These are phyloP conservation scores for Nothophoma quercina DNA, from an alignment of 2,329 filamentous ascomycete genomes.

Conservation along the genomic window DNA sequence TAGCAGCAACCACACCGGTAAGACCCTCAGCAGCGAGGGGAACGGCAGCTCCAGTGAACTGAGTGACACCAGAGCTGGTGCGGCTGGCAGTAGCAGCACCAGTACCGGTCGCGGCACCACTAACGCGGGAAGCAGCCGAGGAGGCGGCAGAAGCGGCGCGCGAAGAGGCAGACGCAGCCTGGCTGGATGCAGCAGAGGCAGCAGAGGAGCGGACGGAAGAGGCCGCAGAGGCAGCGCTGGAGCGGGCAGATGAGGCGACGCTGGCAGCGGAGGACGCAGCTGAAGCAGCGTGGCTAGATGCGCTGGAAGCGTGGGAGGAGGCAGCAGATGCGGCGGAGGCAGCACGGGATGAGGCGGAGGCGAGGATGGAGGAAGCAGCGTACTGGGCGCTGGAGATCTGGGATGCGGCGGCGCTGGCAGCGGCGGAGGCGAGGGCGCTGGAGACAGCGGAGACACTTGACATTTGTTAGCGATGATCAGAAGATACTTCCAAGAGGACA, in stretches of 20 bases:
- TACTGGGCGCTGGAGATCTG: not conserved
- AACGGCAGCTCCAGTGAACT: slow-evolving; percentile 15
- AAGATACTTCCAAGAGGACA: too few relatives aligned
- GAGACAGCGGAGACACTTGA: slow-evolving; percentile 1
- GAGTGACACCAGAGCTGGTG: not conserved
- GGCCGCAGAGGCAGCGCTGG: not conserved
- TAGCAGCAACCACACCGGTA: slow-evolving; percentile 12
- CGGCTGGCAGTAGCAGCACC: not conserved
- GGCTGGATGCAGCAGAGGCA: not conserved
- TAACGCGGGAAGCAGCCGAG: not conserved
- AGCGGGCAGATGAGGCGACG: not conserved
- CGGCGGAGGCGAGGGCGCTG: slow-evolving; percentile 1
- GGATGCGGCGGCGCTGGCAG: not conserved
- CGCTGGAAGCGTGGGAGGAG: not conserved
- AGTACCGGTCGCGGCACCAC: not conserved
- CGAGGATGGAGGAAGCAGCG: slow-evolving; percentile 5
- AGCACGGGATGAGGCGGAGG: slow-evolving; percentile 7
- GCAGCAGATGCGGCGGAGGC: slow-evolving; percentile 1
- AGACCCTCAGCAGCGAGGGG: slow-evolving; percentile 4
- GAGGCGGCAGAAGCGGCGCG: too few relatives aligned
- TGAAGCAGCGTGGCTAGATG: too few relatives aligned
- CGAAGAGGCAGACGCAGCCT: not conserved
- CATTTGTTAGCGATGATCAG: too few relatives aligned
- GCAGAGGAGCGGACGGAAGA: slow-evolving; percentile 1
- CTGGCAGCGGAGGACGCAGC: not conserved